These are phyloP conservation scores for Penicillium coprophilum DNA, from an alignment of 495 filamentous ascomycete species.

Conservation along the genomic window DNA sequence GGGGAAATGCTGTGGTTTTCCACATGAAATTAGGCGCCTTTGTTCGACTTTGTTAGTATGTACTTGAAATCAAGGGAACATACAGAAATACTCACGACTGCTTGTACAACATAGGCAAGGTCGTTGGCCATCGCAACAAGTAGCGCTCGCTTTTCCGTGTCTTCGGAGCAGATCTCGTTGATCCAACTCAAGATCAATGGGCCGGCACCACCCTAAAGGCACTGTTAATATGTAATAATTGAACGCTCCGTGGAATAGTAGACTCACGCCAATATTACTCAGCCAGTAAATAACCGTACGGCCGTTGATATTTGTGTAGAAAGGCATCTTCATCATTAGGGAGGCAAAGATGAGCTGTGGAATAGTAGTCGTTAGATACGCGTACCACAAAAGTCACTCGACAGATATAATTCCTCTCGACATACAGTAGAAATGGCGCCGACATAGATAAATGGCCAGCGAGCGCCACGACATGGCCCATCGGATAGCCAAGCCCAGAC, in stretches of 20 bases:
- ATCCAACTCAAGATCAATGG: constrained; percentile 29
- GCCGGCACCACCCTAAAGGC: constrained; percentile 21
- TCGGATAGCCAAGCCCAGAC: constrained; percentile 40
- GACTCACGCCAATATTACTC: constrained; percentile 24
- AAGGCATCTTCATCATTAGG: constrained; percentile 35
- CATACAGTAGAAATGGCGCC: constrained; percentile 36
- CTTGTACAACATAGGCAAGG: constrained; percentile 30
- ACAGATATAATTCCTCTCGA: not conserved
- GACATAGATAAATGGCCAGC: constrained; percentile 39
- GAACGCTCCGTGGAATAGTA: not conserved
- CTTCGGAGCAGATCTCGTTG: constrained; percentile 32
- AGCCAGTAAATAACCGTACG: constrained; percentile 33
- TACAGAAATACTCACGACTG: constrained; percentile 24
- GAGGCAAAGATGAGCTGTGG: constrained; percentile 29
- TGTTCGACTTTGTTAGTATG: not conserved
- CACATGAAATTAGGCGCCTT: constrained; percentile 42
- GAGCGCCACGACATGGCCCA: constrained; percentile 30
- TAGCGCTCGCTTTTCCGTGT: constrained; percentile 29
- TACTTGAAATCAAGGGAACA: no score
- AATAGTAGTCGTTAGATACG: not conserved
- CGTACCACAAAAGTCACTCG: not conserved
- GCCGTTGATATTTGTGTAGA: constrained; percentile 34
- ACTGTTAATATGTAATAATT: not conserved
- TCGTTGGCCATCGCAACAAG: constrained; percentile 28
- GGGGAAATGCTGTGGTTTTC: constrained; percentile 40